Evolutionary conservation across 1,284 basidiomycete genomes (phyloP), one percentile per base, ranked within the genome.

Genomic region (Inonotus hispidus): DNA sequence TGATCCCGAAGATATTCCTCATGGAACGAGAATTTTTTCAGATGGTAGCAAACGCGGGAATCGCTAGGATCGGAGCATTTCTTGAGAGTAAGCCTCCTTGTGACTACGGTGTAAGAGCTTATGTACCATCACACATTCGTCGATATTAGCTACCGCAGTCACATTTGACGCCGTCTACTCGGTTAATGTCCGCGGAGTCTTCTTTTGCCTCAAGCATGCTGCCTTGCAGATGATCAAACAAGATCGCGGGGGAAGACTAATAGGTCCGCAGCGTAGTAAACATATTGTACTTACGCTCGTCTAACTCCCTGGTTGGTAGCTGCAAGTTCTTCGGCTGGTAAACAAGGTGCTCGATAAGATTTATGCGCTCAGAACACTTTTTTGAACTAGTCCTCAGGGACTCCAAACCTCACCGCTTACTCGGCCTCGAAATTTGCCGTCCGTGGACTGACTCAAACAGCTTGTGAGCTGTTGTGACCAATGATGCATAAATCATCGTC

Each of bases 171-270:
- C 50, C 3, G 25, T 64, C 13, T 63, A 58, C 25, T 52, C 63
- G 16, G 60, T 66, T 4, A 66, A 66, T 43, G 55, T 66, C 21
- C 58, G 56, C 29, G 60, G 64, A 5, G 50, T 60, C n/a, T 61
- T 66, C 53, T 58, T 66, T 11, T 65, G 65, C 58, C 65, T 62
- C 53, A 65, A 64, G 53, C 58, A 63, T 46, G 64, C 65, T 19
- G 65, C 64, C 8, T 58, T 57, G 29, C 65, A 66, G 49, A 66
- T 66, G 65, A 58, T 65, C 39, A 62, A 65, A 35, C 65, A 66
- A 59, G 59, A 58, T 2, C 57, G 46, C 8, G 59, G 59, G 16
- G 62, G 64, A 27, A 58, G 61, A 55, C 38, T 61, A 8, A 60
- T 65, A 14, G 64, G 63, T 61, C 14, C 16, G 32, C 41, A 25